These are phyloP conservation scores for Suillus bovinus DNA, from an alignment of 768 basidiomycete genomes.

Conservation along the genomic window DNA sequence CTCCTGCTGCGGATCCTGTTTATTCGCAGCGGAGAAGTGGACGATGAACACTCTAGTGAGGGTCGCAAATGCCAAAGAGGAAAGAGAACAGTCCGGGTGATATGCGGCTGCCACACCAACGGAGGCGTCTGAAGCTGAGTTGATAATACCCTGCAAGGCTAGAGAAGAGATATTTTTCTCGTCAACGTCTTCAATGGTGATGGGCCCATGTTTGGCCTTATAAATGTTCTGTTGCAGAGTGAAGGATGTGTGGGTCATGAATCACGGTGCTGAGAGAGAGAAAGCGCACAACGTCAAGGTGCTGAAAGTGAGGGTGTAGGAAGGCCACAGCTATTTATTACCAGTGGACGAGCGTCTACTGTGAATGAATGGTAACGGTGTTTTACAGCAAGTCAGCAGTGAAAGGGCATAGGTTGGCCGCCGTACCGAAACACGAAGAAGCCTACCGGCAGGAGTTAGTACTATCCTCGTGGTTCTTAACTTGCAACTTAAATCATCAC, in stretches of 20 bases:
- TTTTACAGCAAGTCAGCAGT: conserved; percentile 6
- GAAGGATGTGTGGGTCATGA: conserved; percentile 18
- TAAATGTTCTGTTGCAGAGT: conserved; percentile 38
- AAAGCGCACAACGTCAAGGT: not conserved
- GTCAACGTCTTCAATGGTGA: conserved; percentile 31
- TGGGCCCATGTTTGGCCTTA: conserved; percentile 19
- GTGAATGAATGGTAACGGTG: not conserved
- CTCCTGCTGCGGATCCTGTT: conserved; percentile 6
- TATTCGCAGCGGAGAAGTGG: conserved; percentile 22
- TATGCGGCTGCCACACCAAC: conserved; percentile 48
- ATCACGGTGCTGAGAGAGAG: not conserved
- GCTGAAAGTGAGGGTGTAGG: not conserved
- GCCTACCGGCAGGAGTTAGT: too few species aligned
- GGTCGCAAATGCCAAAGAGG: conserved; percentile 42
- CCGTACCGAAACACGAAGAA: too few species aligned
- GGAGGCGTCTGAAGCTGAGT: conserved; percentile 20
- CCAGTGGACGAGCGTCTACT: conserved; percentile 8
- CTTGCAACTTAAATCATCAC: too few species aligned
- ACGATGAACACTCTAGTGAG: conserved; percentile 36
- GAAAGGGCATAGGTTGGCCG: too few species aligned
- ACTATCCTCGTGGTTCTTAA: too few species aligned
- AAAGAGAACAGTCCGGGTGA: conserved; percentile 35
- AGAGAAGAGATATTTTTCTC: conserved; percentile 25
- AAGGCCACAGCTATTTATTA: conserved; percentile 7
- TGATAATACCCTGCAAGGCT: conserved; percentile 31